A percentile compares a stretch with the other conserved stretches of the same genome.
Evolutionary conservation across 345 rosid genomes (phyloP).

Genomic region (Physaria fendleri): DNA sequence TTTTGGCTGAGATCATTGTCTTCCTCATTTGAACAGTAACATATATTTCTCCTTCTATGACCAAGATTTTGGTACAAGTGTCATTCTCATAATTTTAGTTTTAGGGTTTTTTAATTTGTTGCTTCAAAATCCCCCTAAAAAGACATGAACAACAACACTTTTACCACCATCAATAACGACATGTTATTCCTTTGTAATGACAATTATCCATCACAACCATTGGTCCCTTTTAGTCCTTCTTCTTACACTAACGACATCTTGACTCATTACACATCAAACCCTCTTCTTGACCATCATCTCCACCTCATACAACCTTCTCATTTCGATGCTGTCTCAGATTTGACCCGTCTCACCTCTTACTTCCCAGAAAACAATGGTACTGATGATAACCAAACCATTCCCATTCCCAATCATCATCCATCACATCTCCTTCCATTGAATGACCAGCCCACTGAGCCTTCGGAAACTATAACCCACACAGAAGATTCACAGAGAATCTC

Average conservation of each 20-base stretch:
- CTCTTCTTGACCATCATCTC: conserved; percentile 11
- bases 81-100: conserved; percentile 27
- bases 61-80: conserved; percentile 27
- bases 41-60: conserved; percentile 17
- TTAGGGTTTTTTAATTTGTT: conserved; percentile 24
- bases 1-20: conserved; percentile 11
- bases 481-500: conserved; percentile 29
- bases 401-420: conserved; percentile 20
- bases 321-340: conserved; percentile 30
- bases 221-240: conserved; percentile 28
- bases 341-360: conserved; percentile 20
- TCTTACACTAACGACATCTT: conserved; percentile 27
- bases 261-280: conserved; percentile 16
- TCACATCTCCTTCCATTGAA: conserved; percentile 27
- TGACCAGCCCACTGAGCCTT: conserved; percentile 16
- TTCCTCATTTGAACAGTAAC: conserved; percentile 28
- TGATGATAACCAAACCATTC: conserved; percentile 10
- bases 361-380: conserved; percentile 17
- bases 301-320: conserved; percentile 43
- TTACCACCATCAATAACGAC: conserved; percentile 34
- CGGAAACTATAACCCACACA: conserved; percentile 26
- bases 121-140: conserved; percentile 6
- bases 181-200: conserved; percentile 30
- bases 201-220: conserved; percentile 32
- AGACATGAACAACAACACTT: conserved; percentile 31